Evolutionary conservation across 2,329 filamentous ascomycete species (phyloP).

Genomic region (Cladophialophora exuberans): DNA sequence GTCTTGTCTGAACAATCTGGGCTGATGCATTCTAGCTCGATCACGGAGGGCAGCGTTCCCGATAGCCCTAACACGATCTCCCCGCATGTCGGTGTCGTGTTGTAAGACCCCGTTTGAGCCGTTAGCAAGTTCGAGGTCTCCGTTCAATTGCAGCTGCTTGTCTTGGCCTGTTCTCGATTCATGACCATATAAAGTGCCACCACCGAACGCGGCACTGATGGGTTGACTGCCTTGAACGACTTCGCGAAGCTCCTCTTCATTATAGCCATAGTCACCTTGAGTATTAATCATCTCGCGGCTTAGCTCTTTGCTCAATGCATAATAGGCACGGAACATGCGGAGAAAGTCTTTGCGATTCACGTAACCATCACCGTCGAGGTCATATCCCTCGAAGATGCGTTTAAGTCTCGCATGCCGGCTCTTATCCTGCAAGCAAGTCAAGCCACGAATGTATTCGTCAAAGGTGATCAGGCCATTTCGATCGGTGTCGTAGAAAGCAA

Average conservation of each 20-base stretch:
- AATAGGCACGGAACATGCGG: constrained; percentile 89
- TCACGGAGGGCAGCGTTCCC: constrained; percentile 43
- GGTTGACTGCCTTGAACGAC: constrained; percentile 75
- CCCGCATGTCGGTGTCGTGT: constrained; percentile 63
- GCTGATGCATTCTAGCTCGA: constrained; percentile 21
- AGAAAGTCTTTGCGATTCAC: constrained; percentile 86
- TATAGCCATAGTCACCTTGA: constrained; percentile 75
- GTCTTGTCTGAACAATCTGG: constrained; percentile 25
- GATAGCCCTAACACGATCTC: constrained; percentile 64
- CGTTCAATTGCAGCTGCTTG: constrained; percentile 65
- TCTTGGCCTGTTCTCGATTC: constrained; percentile 65
- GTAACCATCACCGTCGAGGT: constrained; percentile 84
- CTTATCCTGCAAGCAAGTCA: constrained; percentile 67
- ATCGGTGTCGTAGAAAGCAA: constrained; percentile 93
- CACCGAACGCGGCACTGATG: constrained; percentile 76
- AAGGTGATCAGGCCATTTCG: constrained; percentile 88
- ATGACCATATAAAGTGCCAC: constrained; percentile 67
- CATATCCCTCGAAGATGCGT: constrained; percentile 84
- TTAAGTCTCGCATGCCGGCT: constrained; percentile 66
- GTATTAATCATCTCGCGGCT: constrained; percentile 80
- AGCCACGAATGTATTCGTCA: constrained; percentile 82
- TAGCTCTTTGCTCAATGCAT: constrained; percentile 85
- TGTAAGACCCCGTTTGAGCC: constrained; percentile 57
- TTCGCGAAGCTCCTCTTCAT: constrained; percentile 75
- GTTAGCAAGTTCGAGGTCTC: constrained; percentile 65